Percentiles rank a stretch among this genome's conserved stretches.
phyloP scores from a whole-genome alignment of 1,284 basidiomycete species.

The Naganishia sp. region DNA sequence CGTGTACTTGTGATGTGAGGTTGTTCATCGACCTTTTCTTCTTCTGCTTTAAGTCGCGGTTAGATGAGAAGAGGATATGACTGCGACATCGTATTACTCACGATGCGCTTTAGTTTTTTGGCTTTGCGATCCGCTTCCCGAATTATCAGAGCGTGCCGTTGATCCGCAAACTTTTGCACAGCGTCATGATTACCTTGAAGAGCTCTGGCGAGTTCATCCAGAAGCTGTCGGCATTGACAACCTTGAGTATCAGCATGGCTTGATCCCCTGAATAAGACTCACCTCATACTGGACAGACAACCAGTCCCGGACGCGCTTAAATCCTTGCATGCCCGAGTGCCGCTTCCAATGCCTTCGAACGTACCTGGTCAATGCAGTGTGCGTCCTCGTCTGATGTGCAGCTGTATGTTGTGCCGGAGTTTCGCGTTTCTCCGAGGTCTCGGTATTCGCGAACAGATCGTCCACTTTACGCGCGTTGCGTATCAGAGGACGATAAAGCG shows the following conservation, averaged over 20 bases:
- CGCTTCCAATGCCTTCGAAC: slow-evolving; percentile 38
- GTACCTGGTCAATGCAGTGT: slow-evolving; percentile 27
- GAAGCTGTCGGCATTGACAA: slow-evolving; percentile 59
- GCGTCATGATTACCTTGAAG: not conserved
- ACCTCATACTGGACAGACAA: slow-evolving; percentile 33
- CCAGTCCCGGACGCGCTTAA: slow-evolving; percentile 30
- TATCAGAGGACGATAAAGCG: slow-evolving; percentile 70
- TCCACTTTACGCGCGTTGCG: slow-evolving; percentile 58
- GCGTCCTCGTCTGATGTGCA: not conserved
- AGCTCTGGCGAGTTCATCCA: slow-evolving; percentile 47
- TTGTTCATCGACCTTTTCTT: not conserved
- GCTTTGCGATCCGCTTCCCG: not conserved
- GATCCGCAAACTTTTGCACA: not conserved
- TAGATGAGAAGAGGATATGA: too few relatives aligned
- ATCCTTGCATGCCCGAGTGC: slow-evolving; percentile 29
- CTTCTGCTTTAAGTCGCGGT: too few relatives aligned
- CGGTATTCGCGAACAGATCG: not conserved
- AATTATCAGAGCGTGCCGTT: not conserved
- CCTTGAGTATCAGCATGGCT: too few relatives aligned
- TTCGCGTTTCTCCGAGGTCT: not conserved
- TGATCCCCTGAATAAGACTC: slow-evolving; percentile 14
- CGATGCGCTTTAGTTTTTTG: not conserved
- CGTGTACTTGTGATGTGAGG: slow-evolving; percentile 44
- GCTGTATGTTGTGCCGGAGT: not conserved
- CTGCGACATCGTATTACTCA: too few relatives aligned